Evolutionary conservation across 2,329 filamentous ascomycete genomes (phyloP).

Genomic region (Diaporthe australafricana): DNA sequence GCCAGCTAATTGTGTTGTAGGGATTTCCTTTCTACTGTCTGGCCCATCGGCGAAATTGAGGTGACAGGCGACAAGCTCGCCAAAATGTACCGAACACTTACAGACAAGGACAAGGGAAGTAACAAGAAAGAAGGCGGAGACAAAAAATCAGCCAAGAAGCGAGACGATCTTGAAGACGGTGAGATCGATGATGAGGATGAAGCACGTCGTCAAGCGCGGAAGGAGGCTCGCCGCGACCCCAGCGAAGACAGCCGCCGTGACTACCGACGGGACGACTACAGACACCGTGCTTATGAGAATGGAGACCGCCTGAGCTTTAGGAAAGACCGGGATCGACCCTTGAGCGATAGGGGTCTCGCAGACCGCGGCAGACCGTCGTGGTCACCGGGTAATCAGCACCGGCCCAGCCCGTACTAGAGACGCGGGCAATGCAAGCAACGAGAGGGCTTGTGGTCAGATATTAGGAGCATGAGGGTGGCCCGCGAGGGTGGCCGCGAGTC

Average conservation of each 20-base stretch:
- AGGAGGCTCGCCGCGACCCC: constrained; percentile 34
- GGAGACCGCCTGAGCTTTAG: constrained; percentile 47
- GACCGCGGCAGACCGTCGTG: constrained; percentile 44
- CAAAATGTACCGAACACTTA: constrained; percentile 50
- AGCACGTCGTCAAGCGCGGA: constrained; percentile 41
- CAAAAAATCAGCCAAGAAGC: constrained; percentile 41
- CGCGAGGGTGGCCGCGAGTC: not conserved
- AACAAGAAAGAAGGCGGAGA: constrained; percentile 42
- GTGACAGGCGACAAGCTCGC: constrained; percentile 51
- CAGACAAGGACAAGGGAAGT: constrained; percentile 46
- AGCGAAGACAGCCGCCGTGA: constrained; percentile 46
- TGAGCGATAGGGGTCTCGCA: constrained; percentile 40
- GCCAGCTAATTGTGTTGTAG: constrained; percentile 42
- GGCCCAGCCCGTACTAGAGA: constrained; percentile 46
- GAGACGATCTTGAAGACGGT: constrained; percentile 51
- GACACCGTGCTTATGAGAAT: constrained; percentile 46
- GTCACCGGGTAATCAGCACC: constrained; percentile 44
- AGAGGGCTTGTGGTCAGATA: not conserved
- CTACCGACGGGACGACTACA: constrained; percentile 44
- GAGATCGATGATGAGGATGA: constrained; percentile 53
- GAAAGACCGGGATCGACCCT: constrained; percentile 43
- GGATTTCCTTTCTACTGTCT: constrained; percentile 54
- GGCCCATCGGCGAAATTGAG: constrained; percentile 51
- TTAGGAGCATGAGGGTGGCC: not conserved
- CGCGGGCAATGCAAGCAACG: not conserved